A percentile compares a stretch with the other conserved stretches of the same genome.
These are phyloP conservation scores for Lasiodiplodia sp. DNA, from an alignment of 2,329 filamentous ascomycete species.

Conservation along the genomic window DNA sequence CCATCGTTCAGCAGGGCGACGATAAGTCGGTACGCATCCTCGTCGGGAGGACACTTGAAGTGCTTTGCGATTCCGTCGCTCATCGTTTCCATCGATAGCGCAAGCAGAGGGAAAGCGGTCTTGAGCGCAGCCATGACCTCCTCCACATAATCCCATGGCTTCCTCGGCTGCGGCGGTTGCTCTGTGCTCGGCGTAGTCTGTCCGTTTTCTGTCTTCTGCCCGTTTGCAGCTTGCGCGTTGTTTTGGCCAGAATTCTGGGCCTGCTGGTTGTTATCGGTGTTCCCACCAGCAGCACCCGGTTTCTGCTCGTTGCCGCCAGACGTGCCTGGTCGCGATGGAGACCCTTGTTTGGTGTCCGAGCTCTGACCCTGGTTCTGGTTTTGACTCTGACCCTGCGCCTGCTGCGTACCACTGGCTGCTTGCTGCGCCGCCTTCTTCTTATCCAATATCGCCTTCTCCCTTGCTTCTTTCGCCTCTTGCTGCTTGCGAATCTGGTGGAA, in stretches of 20 bases:
- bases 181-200: conserved; percentile 43
- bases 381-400: conserved; percentile 2
- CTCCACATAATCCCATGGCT: conserved; percentile 95
- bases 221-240: conserved; percentile 62
- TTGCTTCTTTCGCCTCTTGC: conserved; percentile 68
- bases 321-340: conserved; percentile 32
- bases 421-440: conserved; percentile 47
- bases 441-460: conserved; percentile 62
- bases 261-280: conserved; percentile 33
- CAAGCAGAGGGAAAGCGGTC: conserved; percentile 94
- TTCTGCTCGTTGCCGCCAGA: neutral
- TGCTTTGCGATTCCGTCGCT: conserved; percentile 98
- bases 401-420: conserved; percentile 15
- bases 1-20: conserved; percentile 98
- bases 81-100: conserved; percentile 99
- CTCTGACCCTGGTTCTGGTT: conserved; percentile 8
- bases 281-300: conserved; percentile 1
- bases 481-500: conserved; percentile 91
- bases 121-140: conserved; percentile 95
- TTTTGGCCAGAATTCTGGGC: conserved; percentile 7
- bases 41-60: conserved; percentile 98
- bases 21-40: conserved; percentile 96
- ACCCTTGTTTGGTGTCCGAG: conserved; percentile 41
- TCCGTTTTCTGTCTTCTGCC: conserved; percentile 47
- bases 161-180: conserved; percentile 59